Base-by-base conservation (phyloP, 306 rosid genomes). In the Vigna hirtella region DNA sequence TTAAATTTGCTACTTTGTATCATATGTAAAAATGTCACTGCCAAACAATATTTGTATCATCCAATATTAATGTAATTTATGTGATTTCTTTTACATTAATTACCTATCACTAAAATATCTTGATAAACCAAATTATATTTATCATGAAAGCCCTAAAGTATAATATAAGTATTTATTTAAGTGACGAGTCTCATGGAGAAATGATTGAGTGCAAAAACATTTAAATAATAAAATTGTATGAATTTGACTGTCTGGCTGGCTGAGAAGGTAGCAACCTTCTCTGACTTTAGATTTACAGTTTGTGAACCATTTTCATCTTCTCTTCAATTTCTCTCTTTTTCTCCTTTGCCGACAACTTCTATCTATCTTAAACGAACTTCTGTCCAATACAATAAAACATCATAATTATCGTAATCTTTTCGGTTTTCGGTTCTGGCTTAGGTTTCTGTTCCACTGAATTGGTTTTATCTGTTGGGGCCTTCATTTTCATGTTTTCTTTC, bases 281-380 rank as follows among this genome's bases (percentile, higher is more conserved):
- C 69, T 73, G 79, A 80, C 79, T 43, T 53, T 38, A 15, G 24
- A 68, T 30, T 70, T 76, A 51, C 57, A 70, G 53, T 45, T 78
- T 52, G 3, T 58, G 4, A 30, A n/a, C 16, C 20, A 40, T 30
- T 14, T 2, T 9, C 0, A 42, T 36, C 1, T 69, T 45, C 70
- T 70, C 78, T 30, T 30, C 34, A 30, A 74, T 73, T 49, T 55
- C 49, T 75, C 45, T 30, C 50, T 49, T 18, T 43, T 73, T 34
- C 14, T 40, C 64, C 73, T 78, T 79, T 70, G 79, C 88, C 86
- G 88, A 85, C 86, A 70, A 50, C 74, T 70, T 45, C 30, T 9
- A 61, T 6, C 17, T 6, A 13, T 59, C 43, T 30, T 30, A 2
- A 13, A 13, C 0, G 1, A 9, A 50, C 43, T 18, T 50, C 59